These are phyloP conservation scores for Mimosa bimucronata DNA, from an alignment of 306 rosid genomes.

Conservation along the genomic window DNA sequence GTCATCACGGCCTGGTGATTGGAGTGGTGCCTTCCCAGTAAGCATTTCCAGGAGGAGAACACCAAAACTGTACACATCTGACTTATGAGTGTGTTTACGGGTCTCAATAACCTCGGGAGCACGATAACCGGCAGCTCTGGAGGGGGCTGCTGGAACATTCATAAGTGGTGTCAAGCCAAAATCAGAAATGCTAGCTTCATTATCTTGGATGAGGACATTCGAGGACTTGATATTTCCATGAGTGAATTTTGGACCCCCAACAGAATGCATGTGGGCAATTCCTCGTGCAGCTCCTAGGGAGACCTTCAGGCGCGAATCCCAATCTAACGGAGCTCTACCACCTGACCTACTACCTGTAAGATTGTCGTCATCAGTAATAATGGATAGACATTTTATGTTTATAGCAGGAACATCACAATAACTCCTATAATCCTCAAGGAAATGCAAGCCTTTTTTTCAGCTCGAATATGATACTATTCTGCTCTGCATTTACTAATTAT, in stretches of 20 bases:
- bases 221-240: conserved; percentile 92
- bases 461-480: not conserved
- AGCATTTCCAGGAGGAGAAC: conserved; percentile 91
- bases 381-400: not conserved
- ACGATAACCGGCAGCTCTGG: conserved; percentile 89
- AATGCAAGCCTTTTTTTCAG: not conserved
- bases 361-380: conserved; percentile 12
- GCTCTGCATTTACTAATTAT: not conserved
- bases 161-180: conserved; percentile 85
- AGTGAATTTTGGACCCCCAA: conserved; percentile 82
- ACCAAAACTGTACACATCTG: conserved; percentile 93
- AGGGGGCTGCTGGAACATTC: conserved; percentile 74
- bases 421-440: not conserved
- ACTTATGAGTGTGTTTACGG: conserved; percentile 88
- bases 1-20: conserved; percentile 87
- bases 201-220: conserved; percentile 81
- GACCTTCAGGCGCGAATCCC: conserved; percentile 81
- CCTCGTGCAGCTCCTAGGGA: conserved; percentile 85
- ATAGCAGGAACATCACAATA: not conserved
- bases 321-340: conserved; percentile 75
- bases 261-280: conserved; percentile 77
- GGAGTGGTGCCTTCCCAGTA: conserved; percentile 94
- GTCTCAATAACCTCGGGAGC: conserved; percentile 92
- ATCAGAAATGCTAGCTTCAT: conserved; percentile 82
- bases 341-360: conserved; percentile 68